Conservation (phyloP, 345 rosid species). For the Psidium guajava region DNA sequence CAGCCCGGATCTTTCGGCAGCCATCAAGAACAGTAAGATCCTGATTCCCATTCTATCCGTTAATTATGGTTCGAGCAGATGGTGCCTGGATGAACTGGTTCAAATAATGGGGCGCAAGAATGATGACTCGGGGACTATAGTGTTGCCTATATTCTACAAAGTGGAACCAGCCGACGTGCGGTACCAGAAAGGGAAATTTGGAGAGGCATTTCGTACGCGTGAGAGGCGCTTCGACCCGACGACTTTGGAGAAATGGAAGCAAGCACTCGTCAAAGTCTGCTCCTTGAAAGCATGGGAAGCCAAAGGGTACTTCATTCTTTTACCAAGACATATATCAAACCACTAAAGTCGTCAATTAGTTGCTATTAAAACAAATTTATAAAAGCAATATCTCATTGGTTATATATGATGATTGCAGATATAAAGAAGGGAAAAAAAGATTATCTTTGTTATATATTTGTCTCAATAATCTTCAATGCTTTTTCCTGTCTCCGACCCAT, state of each 20-base stretch:
- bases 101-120: background rate
- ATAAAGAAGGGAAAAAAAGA: too few species aligned
- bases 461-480: too few species aligned
- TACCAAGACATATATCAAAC: too few species aligned
- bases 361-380: too few species aligned
- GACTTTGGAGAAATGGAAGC: background rate
- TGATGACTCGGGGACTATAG: accelerated
- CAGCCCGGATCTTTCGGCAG: background rate
- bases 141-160: background rate
- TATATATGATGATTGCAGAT: too few species aligned
- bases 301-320: background rate
- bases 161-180: background rate
- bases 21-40: background rate
- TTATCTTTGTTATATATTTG: too few species aligned
- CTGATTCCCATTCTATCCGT: background rate
- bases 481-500: too few species aligned
- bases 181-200: background rate
- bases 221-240: background rate
- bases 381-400: background rate
- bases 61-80: background rate
- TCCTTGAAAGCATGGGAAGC: background rate
- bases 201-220: background rate
- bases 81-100: background rate
- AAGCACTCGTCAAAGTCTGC: background rate
- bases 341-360: too few species aligned